These are phyloP conservation scores for Aegilops sharonensis DNA, from an alignment of 176 grass and related monocot genomes.

Conservation along the genomic window DNA sequence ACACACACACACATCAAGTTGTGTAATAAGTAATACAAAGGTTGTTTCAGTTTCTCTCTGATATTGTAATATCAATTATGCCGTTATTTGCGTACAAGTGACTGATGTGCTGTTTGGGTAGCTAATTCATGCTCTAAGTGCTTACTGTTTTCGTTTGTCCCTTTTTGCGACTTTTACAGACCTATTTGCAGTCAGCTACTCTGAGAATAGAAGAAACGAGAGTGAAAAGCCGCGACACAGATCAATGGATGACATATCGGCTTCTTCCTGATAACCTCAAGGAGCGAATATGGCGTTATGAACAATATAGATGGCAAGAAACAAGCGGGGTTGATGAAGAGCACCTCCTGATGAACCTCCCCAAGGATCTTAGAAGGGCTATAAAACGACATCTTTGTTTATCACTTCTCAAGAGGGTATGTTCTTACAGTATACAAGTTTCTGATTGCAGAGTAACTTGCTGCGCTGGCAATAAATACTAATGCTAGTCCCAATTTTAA, in stretches of 20 bases:
- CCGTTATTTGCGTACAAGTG: neutral
- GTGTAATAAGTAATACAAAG: neutral
- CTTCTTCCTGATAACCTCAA: slow-evolving; percentile 78
- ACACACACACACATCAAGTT: too few relatives aligned
- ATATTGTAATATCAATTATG: neutral
- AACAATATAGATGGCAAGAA: slow-evolving; percentile 94
- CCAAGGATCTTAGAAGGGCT: slow-evolving; percentile 85
- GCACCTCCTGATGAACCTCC: slow-evolving; percentile 65
- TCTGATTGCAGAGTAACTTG: neutral
- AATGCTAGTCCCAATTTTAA: neutral
- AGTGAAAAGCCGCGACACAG: slow-evolving; percentile 72
- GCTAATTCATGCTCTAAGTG: neutral
- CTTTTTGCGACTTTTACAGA: slow-evolving; percentile 28
- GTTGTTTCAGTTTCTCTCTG: neutral
- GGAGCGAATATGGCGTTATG: slow-evolving; percentile 79
- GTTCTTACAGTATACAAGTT: slow-evolving; percentile 18
- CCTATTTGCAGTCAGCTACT: slow-evolving; percentile 73
- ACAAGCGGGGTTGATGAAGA: slow-evolving; percentile 91
- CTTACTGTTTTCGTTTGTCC: neutral
- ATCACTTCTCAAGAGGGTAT: slow-evolving; percentile 83
- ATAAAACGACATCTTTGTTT: slow-evolving; percentile 92
- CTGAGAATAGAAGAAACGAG: slow-evolving; percentile 85
- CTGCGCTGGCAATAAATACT: neutral
- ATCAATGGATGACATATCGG: slow-evolving; percentile 88
- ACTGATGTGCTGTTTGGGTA: neutral